Conservation (phyloP, 2,329 filamentous ascomycete genomes). For the Sclerotinia spermophila region DNA sequence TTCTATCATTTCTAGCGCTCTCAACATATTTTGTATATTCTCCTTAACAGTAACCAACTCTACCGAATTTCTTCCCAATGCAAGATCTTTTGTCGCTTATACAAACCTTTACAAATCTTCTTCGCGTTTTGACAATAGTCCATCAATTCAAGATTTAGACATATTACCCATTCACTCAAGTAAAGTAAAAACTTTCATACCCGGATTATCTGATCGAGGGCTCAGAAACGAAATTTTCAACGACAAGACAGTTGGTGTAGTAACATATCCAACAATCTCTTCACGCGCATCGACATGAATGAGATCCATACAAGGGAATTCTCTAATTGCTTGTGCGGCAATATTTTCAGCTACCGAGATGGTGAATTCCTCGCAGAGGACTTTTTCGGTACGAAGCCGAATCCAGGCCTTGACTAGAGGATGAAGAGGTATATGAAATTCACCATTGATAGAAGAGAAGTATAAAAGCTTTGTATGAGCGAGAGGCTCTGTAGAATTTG, state of each 20-base stretch:
- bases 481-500: conserved; percentile 23
- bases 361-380: not conserved
- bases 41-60: not conserved
- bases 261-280: not conserved
- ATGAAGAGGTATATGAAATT: conserved; percentile 12
- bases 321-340: too few relatives aligned
- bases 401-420: conserved; percentile 19
- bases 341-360: not conserved
- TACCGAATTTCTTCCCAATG: not conserved
- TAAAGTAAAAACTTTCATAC: too few relatives aligned
- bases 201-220: too few relatives aligned
- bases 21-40: too few relatives aligned
- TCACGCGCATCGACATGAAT: not conserved
- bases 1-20: not conserved
- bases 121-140: not conserved
- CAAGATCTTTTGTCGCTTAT: not conserved
- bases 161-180: not conserved
- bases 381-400: not conserved
- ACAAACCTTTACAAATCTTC: not conserved
- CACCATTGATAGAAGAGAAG: not conserved
- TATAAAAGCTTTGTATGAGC: conserved; percentile 23
- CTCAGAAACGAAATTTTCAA: too few relatives aligned
- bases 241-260: too few relatives aligned
- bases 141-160: not conserved
- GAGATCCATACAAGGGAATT: too few relatives aligned